Evolutionary conservation across 2,329 filamentous ascomycete genomes (phyloP), one percentile per base, ranked within the genome.

Genomic region (Neurospora crassa): DNA sequence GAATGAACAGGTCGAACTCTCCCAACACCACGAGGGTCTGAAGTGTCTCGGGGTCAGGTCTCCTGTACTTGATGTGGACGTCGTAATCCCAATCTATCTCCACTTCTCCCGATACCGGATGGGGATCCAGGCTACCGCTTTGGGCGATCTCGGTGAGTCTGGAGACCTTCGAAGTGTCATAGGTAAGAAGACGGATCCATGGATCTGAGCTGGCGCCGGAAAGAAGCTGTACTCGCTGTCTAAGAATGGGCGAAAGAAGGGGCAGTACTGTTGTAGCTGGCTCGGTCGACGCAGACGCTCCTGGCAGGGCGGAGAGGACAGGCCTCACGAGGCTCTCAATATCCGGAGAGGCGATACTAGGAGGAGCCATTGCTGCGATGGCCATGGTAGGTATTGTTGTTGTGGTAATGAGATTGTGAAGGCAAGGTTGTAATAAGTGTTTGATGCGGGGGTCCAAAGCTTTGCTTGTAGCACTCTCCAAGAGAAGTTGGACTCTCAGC

Each of bases 81-180:
- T 93, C 90, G 71, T 84, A 85, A 76, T 89, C 86, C 84, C 87
- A 88, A 79, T 92, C 89, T 24, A 94, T 81, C 81, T 95, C 92
- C 70, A 95, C 87, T 79, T 94, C 92, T 70, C 92, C 92, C 2
- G 91, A 93, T 5, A 91, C 88, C 3, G 92, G 92, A 77, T 96
- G 92, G n/a, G 91, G 91, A 79, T 94, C 91, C 41, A 95, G 83
- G 67, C 85, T 82, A 70, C 91, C 87, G 71, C 86, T 85, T 75
- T 86, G 85, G 41, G 89, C 88, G 16, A 91, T 82, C 71, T 87
- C 83, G n/a, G 86, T 83, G 20, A 95, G 84, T 74, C 84, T 86
- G 63, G 87, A 82, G 3, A 84, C 83, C 73, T 86, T 85, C 74
- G 85, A 80, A 8, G 84, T 76, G 76, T 92, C 88, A 83, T 92